Conservation (phyloP, 148 eudicot genomes). For the Linanthus parryae region DNA sequence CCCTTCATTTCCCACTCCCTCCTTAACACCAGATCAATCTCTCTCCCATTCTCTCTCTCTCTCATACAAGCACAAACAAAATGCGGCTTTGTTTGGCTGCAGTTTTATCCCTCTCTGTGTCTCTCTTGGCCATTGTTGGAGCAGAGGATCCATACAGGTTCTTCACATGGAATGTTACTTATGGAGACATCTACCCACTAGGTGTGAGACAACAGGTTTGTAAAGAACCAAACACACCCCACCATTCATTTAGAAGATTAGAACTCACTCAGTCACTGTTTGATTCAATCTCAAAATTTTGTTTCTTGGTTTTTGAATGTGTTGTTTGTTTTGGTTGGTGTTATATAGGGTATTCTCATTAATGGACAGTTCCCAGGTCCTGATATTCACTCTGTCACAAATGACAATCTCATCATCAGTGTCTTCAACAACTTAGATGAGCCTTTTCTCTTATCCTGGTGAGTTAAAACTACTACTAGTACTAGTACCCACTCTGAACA, state of each 20-base stretch:
- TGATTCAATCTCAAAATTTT: neutral
- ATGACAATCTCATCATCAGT: slow-evolving; percentile 19
- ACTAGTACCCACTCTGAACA: too few relatives aligned
- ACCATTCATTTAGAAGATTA: too few relatives aligned
- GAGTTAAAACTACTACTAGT: too few relatives aligned
- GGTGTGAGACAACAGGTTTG: slow-evolving; percentile 13
- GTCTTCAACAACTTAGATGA: slow-evolving; percentile 19
- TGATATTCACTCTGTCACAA: slow-evolving; percentile 15
- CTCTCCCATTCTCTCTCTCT: neutral
- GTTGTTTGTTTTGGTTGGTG: neutral
- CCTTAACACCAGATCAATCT: neutral
- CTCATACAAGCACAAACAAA: neutral
- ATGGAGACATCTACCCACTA: slow-evolving; percentile 13
- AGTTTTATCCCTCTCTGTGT: neutral
- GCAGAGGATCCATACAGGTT: slow-evolving; percentile 12
- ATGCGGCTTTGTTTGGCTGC: neutral
- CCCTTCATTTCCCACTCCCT: neutral
- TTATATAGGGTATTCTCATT: slow-evolving; percentile 21
- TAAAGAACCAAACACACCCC: too few relatives aligned
- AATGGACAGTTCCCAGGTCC: slow-evolving; percentile 24
- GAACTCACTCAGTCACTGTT: too few relatives aligned
- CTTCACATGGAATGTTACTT: slow-evolving; percentile 15
- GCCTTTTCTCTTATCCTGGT: slow-evolving; percentile 20
- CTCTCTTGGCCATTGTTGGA: neutral
- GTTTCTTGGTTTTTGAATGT: neutral